These are phyloP conservation scores for Volutella citrinella DNA, from an alignment of 2,329 filamentous ascomycete genomes.

Conservation along the genomic window DNA sequence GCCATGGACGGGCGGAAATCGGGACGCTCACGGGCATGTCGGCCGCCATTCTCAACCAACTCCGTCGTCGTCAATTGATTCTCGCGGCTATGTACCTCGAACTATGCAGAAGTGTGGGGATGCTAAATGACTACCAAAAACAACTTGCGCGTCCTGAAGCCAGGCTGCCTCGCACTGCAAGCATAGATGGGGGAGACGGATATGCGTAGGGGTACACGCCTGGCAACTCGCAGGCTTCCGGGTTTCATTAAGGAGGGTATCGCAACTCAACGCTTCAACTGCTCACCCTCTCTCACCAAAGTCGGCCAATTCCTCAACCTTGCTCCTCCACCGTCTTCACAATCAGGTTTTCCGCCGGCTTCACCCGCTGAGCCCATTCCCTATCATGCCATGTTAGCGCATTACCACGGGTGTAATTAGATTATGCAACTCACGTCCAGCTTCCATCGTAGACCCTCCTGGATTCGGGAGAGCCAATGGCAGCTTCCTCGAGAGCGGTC, in stretches of 20 bases:
- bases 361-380: constrained; percentile 66
- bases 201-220: too few relatives aligned
- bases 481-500: constrained; percentile 76
- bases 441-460: constrained; percentile 90
- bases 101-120: constrained; percentile 19
- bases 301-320: constrained; percentile 6
- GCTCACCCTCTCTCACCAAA: constrained; percentile 13
- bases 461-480: constrained; percentile 63
- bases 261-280: constrained; percentile 21
- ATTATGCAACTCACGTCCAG: constrained; percentile 74
- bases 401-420: constrained; percentile 6
- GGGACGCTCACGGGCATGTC: too few relatives aligned
- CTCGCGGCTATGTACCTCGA: constrained; percentile 16
- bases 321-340: constrained; percentile 43
- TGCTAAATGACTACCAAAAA: constrained; percentile 17
- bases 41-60: constrained; percentile 7
- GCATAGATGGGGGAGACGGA: too few relatives aligned
- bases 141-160: constrained; percentile 13
- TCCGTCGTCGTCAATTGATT: constrained; percentile 22
- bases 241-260: constrained; percentile 30
- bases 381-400: constrained; percentile 38
- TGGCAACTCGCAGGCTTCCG: constrained; percentile 20
- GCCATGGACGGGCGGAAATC: too few relatives aligned
- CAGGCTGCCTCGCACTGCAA: constrained; percentile 12
- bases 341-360: constrained; percentile 60